Base-by-base conservation (phyloP, 2,329 filamentous ascomycete genomes). In the Intubia oerlemansii region DNA sequence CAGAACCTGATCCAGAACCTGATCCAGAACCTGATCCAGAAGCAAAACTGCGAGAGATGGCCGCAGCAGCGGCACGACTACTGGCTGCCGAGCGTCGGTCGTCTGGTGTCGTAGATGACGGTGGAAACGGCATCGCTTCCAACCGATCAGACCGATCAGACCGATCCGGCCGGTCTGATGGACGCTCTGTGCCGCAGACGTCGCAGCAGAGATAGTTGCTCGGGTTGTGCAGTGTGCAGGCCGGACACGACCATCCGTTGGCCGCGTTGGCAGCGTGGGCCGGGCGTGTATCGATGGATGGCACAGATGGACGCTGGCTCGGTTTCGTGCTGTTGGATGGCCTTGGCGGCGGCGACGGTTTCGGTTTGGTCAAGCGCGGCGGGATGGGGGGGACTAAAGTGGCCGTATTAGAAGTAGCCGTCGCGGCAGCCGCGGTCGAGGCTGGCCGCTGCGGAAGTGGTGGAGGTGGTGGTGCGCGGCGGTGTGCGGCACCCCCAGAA, bases 161-260 rank as follows among this genome's bases (percentile, higher is more conserved):
- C 14, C n/a, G n/a, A n/a, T n/a, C n/a, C n/a, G n/a, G n/a, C n/a
- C n/a, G n/a, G n/a, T n/a, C n/a, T n/a, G 15, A 12, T 4, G 25
- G 17, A 30, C 56, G 49, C 40, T 61, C 52, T 8, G 43, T 45
- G 8, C 55, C 57, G 38, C 67, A 73, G 5, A 60, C 66, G 35
- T 66, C 64, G 40, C 67, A 73, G 38, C 49, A 57, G 16, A 63
- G 46, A 35, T 50, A 63, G n/a, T 38, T 46, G 7, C 44, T 33
- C 2, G 57, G 57, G 38, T 73, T 73, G 32, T 57, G 51, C 14
- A 71, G 46, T 1, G 67, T 73, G 40, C 67, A 73, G 10, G 55
- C 43, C 13, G 44, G 42, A 38, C 67, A 73, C 8, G 49, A 50
- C 67, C 67, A 72, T 27, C 34, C 29, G n/a, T n/a, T n/a, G n/a